These are phyloP conservation scores for Hypoxylon sp. DNA, from an alignment of 2,329 filamentous ascomycete species.

Conservation along the genomic window DNA sequence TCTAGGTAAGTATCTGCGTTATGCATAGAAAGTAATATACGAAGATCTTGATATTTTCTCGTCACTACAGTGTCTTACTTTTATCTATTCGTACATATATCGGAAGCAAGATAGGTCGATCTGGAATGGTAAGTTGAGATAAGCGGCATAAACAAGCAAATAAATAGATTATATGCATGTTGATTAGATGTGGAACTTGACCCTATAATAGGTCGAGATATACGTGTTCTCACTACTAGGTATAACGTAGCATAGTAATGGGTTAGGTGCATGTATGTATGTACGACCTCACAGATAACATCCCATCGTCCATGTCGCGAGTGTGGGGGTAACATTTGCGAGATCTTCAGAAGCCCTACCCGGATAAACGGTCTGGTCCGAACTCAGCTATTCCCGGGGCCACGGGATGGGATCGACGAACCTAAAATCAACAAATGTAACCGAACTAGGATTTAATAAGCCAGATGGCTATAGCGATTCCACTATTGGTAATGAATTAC, in stretches of 20 bases:
- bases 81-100: constrained; percentile 4
- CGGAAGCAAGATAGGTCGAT: constrained; percentile 8
- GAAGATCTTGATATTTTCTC: constrained; percentile 14
- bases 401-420: constrained; percentile 1
- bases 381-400: constrained; percentile 15
- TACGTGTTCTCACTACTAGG: constrained; percentile 1
- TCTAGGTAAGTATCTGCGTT: background rate
- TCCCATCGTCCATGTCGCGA: constrained; percentile 7
- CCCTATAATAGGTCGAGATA: background rate
- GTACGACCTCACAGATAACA: constrained; percentile 1
- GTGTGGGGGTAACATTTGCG: constrained; percentile 22
- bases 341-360: constrained; percentile 1
- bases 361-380: constrained; percentile 1
- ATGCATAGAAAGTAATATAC: background rate
- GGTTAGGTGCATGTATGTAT: constrained; percentile 9
- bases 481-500: background rate
- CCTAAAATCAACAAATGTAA: background rate
- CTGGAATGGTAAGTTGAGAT: constrained; percentile 7
- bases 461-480: background rate
- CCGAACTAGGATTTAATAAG: background rate
- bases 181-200: constrained; percentile 4
- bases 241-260: background rate
- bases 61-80: constrained; percentile 13
- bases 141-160: constrained; percentile 2
- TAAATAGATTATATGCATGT: background rate